Evolutionary conservation across 352 stramenopile genomes (phyloP).

Genomic region (Phytophthora capsici): DNA sequence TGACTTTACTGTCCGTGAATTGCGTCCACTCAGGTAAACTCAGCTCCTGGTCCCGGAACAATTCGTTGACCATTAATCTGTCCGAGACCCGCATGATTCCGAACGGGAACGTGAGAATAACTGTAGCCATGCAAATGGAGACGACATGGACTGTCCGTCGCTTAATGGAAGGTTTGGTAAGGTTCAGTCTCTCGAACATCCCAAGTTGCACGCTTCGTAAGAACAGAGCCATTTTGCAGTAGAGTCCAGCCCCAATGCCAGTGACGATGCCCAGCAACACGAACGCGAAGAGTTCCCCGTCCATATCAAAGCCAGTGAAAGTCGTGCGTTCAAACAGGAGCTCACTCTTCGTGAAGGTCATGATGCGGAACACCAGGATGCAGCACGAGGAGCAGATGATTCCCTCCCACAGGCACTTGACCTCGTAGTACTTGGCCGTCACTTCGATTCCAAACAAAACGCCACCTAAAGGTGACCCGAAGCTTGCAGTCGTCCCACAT

Average conservation of each 20-base stretch:
- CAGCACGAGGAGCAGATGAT: slow-evolving; percentile 84
- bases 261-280: slow-evolving; percentile 69
- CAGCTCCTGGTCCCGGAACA: slow-evolving; percentile 71
- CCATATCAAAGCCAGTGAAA: slow-evolving; percentile 82
- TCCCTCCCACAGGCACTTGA: slow-evolving; percentile 85
- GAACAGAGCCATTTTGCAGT: slow-evolving; percentile 59
- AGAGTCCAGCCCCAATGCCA: slow-evolving; percentile 67
- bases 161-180: slow-evolving; percentile 59
- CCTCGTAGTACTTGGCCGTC: slow-evolving; percentile 83
- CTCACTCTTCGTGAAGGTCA: slow-evolving; percentile 76
- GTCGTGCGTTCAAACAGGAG: slow-evolving; percentile 81
- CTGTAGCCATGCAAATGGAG: slow-evolving; percentile 65
- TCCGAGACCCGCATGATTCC: slow-evolving; percentile 79
- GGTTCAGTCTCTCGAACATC: slow-evolving; percentile 57
- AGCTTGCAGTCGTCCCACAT: slow-evolving; percentile 81
- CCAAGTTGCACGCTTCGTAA: slow-evolving; percentile 57
- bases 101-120: slow-evolving; percentile 69
- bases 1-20: slow-evolving; percentile 57
- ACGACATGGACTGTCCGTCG: slow-evolving; percentile 65
- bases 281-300: slow-evolving; percentile 80
- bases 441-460: slow-evolving; percentile 88
- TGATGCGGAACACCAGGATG: slow-evolving; percentile 80
- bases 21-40: slow-evolving; percentile 71
- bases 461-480: slow-evolving; percentile 77
- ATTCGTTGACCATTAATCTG: slow-evolving; percentile 73